Conservation (phyloP, 2,329 filamentous ascomycete genomes). For the Claviceps monticola region DNA sequence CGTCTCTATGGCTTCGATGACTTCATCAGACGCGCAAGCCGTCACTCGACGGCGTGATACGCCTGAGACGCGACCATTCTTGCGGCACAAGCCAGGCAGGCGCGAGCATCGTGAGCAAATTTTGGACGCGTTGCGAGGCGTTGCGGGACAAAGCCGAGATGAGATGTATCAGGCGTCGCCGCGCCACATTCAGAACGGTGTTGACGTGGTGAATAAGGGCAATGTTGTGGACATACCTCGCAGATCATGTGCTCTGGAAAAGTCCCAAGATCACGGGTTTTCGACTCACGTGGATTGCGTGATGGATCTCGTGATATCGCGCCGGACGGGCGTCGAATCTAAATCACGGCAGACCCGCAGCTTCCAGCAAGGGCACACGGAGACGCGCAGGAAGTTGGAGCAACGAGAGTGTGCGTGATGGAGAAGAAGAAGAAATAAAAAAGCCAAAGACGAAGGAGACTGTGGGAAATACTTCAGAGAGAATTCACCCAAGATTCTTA, state of each 20-base stretch:
- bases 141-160: not conserved
- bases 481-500: conserved; percentile 12
- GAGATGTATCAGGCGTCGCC: conserved; percentile 1
- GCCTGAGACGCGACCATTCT: not conserved
- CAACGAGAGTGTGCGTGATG: conserved; percentile 3
- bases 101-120: not conserved
- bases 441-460: not conserved
- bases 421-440: conserved; percentile 4
- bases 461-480: not conserved
- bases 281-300: conserved; percentile 30
- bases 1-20: not conserved
- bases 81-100: not conserved
- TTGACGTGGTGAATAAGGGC: conserved; percentile 4
- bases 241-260: conserved; percentile 29
- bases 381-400: not conserved
- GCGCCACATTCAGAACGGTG: conserved; percentile 7
- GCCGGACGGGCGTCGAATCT: conserved; percentile 14
- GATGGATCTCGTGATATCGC: conserved; percentile 36
- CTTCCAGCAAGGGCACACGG: conserved; percentile 2
- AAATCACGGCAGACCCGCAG: conserved; percentile 15
- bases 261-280: conserved; percentile 29
- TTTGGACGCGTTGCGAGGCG: not conserved
- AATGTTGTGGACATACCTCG: conserved; percentile 25
- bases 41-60: conserved; percentile 2
- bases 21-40: not conserved